Base-by-base conservation (phyloP, 1,284 basidiomycete genomes). In the Taiwanofungus camphoratus region DNA sequence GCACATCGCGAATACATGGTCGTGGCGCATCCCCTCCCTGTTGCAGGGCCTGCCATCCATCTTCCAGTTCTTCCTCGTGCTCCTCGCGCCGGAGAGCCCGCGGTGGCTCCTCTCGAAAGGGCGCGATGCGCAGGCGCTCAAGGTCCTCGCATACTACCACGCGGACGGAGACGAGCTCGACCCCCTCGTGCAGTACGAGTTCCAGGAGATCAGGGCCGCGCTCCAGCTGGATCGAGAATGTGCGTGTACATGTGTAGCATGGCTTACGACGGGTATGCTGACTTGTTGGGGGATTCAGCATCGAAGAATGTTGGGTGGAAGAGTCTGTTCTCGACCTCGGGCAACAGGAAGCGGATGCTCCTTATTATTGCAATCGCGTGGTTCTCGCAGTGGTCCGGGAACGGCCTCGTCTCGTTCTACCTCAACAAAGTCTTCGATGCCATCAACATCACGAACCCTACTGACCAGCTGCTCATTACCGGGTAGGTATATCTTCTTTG, bases 321-420 rank as follows among this genome's bases (percentile, higher is more conserved):
- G 44, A 67, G 68, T 39, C 64, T 82, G 37, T 54, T 79, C 56
- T 65, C 55, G 51, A 76, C 69, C 3, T 66, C 64, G 4, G 79
- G 78, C 2, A 82, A 82, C 59, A 67, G 69, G 33, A 69, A 64
- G 42, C 70, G 77, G 13, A 63, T 79, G 55, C 58, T 72, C 24
- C 72, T 79, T 45, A 74, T 79, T 56, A 52, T 79, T 32, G 77
- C 76, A 0, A 66, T 80, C 30, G 77, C 73, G 3, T 69, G 80
- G 62, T 79, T 81, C 67, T 78, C 76, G 2, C 79, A 82, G 52
- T 82, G 77, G 76, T 76, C 74, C 26, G 78, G 78, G 0, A 81
- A 82, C 51, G 80, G 79, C 53, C 66, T 84, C 24, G 72, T 79
- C 60, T 39, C 46, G 15, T 40, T 43, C 36, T 34, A 77, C 57